Base-by-base conservation (phyloP, 208 protist species). In the Trypanosoma congolense region DNA sequence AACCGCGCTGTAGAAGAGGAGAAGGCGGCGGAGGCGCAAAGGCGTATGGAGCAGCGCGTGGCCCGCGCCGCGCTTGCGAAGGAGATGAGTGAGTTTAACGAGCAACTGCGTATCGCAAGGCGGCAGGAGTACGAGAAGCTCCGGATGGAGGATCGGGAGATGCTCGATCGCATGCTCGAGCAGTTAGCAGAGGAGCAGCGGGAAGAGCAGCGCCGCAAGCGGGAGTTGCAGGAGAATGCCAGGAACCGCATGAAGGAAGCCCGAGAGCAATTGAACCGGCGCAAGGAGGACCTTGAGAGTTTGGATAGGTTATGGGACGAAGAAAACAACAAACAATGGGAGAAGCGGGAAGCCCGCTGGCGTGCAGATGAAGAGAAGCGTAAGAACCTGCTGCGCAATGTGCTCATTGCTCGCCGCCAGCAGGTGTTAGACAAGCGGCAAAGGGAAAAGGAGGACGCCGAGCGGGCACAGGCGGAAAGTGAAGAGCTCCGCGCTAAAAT, bases 291-390 rank as follows among this genome's bases (percentile, higher is more conserved):
- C 9, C 62, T 80, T 56, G 59, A 66, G 3, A 44, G 70, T 42
- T 65, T 91, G 16, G 87, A 93, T 47, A 67, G 75, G 42, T 56
- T 93, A 30, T 93, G 87, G 83, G 76, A 79, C 44, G 81, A 91
- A 67, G 87, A 73, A 24, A 91, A 77, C 61, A 69, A 79, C 35
- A 75, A 77, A 55, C 62, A 90, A 68, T 93, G 87, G 87, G 80
- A 41, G 53, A 87, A 83, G 61, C 83, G 83, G 19, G 83, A 93
- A 73, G 65, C 63, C 12, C 66, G 73, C 43, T 93, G 87, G 83
- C 45, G 67, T 14, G 75, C 74, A 14, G 78, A 91, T 1, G 68
- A 80, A 67, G 52, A 68, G 12, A 73, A 70, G 61, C 82, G 87
- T 9, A 68, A 91, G 29, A 26, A 53, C 9, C 64, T 91, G 0